Conservation (phyloP, 768 basidiomycete species). For the Lactarius trivialis region DNA sequence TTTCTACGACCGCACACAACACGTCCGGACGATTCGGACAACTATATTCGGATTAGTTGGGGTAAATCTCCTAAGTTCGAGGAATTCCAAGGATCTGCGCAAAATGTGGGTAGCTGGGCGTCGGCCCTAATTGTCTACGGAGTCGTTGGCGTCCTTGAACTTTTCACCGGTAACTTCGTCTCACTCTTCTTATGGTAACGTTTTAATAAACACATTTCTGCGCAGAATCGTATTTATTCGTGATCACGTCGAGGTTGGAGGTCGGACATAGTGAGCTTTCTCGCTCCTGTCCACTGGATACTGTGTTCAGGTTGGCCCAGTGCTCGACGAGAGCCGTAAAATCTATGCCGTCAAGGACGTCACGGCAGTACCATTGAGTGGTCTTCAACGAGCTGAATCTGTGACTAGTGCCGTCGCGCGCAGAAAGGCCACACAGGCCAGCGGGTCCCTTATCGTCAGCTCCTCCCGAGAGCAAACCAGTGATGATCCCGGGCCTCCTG, state of each 20-base stretch:
- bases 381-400: slow-evolving; percentile 48
- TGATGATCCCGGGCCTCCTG: slow-evolving; percentile 10
- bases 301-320: slow-evolving; percentile 32
- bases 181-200: slow-evolving; percentile 2
- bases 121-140: slow-evolving; percentile 61
- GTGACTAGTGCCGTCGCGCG: slow-evolving; percentile 46
- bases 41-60: slow-evolving; percentile 53
- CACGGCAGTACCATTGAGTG: slow-evolving; percentile 62
- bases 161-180: slow-evolving; percentile 56
- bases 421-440: slow-evolving; percentile 39
- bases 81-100: slow-evolving; percentile 37
- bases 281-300: background rate
- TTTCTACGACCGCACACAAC: slow-evolving; percentile 52
- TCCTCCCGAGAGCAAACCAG: background rate
- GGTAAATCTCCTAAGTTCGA: slow-evolving; percentile 49
- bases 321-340: slow-evolving; percentile 53
- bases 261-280: slow-evolving; percentile 57
- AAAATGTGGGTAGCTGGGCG: slow-evolving; percentile 45
- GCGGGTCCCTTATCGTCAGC: slow-evolving; percentile 40
- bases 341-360: slow-evolving; percentile 68
- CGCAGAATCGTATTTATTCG: slow-evolving; percentile 68
- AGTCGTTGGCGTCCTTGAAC: slow-evolving; percentile 64
- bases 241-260: slow-evolving; percentile 56
- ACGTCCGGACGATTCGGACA: slow-evolving; percentile 28
- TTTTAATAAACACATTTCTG: slow-evolving; percentile 10